Evolutionary conservation across 805 yeast species (phyloP).

Genomic region (Osmozyma mogii): DNA sequence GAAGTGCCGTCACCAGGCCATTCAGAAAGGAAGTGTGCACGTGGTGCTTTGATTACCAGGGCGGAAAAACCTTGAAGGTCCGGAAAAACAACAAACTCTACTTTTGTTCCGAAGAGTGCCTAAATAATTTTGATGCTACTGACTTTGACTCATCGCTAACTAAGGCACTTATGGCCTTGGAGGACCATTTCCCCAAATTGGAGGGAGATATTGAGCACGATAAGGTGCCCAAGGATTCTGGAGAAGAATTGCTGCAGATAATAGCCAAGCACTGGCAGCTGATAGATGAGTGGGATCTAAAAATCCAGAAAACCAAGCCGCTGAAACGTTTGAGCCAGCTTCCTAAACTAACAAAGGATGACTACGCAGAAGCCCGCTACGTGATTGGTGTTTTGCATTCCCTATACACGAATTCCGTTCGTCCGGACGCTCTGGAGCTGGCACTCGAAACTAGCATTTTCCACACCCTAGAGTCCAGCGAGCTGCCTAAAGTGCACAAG

Average conservation of each 20-base stretch:
- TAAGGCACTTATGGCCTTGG: constrained; percentile 26
- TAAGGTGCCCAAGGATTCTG: constrained; percentile 4
- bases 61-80: constrained; percentile 40
- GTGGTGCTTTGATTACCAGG: constrained; percentile 41
- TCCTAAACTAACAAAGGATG: constrained; percentile 45
- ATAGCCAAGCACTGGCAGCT: constrained; percentile 29
- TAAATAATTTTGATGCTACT: constrained; percentile 21
- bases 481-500: constrained; percentile 33
- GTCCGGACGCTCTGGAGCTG: constrained; percentile 9
- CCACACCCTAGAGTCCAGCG: constrained; percentile 44
- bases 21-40: constrained; percentile 60
- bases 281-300: constrained; percentile 30
- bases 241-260: constrained; percentile 5
- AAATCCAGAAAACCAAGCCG: constrained; percentile 22
- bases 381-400: constrained; percentile 20
- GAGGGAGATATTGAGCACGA: constrained; percentile 18
- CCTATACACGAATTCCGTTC: constrained; percentile 20
- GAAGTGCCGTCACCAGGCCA: constrained; percentile 41
- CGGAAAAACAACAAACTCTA: constrained; percentile 26
- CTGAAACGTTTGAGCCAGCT: constrained; percentile 26
- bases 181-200: constrained; percentile 23
- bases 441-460: constrained; percentile 24
- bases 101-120: constrained; percentile 47
- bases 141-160: constrained; percentile 32
- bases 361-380: constrained; percentile 44